phyloP scores from a whole-genome alignment of 2,329 filamentous ascomycete species.

The Pseudocercospora fuligena region DNA sequence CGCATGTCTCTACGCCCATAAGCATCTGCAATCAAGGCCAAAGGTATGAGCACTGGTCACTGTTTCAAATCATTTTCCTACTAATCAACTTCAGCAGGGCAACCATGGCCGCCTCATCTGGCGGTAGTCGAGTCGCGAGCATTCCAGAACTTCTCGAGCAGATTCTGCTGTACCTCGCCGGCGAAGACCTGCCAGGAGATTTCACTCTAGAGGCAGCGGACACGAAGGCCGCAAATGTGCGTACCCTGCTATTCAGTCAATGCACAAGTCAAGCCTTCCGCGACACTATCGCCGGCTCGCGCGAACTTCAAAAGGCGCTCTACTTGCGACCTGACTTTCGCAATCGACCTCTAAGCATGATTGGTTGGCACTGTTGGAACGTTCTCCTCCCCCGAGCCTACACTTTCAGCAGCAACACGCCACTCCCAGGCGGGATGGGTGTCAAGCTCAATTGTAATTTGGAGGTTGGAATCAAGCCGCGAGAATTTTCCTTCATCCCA shows the following conservation, averaged over 20 bases:
- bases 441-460: no score
- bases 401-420: no score
- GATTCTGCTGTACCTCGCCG: background rate
- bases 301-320: background rate
- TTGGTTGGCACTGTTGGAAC: background rate
- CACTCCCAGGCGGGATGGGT: no score
- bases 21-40: no score
- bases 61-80: no score
- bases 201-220: background rate
- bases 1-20: no score
- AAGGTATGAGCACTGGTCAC: no score
- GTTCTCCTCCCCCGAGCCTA: background rate
- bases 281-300: background rate
- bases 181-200: background rate
- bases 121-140: background rate
- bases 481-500: no score
- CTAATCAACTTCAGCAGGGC: no score
- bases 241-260: background rate
- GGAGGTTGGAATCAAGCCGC: no score
- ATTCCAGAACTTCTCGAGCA: constrained; percentile 3
- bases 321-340: background rate
- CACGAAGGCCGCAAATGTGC: background rate
- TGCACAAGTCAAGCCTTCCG: background rate
- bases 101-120: background rate
- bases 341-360: no score